Evolutionary conservation across 2,329 filamentous ascomycete species (phyloP).

Genomic region (Fusarium metavorans): DNA sequence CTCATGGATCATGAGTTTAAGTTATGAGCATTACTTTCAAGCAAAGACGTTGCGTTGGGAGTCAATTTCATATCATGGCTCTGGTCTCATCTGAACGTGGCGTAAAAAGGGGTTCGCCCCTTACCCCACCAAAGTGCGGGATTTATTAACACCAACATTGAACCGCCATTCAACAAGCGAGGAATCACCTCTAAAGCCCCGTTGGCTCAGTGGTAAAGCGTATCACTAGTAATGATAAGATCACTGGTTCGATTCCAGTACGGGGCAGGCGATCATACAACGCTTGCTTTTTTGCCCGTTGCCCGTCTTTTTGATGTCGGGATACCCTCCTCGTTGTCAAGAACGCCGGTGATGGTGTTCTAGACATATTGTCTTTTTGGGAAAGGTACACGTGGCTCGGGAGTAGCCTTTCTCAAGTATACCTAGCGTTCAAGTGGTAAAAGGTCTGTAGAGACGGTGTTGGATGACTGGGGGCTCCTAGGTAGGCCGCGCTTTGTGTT

Average conservation of each 20-base stretch:
- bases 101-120: background rate
- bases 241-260: constrained; percentile 3
- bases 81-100: background rate
- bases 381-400: background rate
- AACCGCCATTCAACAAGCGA: rapidly evolving
- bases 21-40: background rate
- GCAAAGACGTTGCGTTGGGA: no score
- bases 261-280: background rate
- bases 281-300: background rate
- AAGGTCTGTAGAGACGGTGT: background rate
- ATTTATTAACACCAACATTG: background rate
- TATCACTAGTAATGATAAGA: constrained; percentile 35
- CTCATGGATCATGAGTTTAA: background rate
- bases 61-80: background rate
- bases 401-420: background rate
- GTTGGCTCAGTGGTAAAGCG: constrained; percentile 44
- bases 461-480: background rate
- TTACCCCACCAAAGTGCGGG: rapidly evolving
- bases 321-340: background rate
- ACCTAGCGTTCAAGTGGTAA: background rate
- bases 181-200: constrained; percentile 34
- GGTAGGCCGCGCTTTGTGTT: background rate
- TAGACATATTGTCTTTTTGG: background rate
- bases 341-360: background rate
- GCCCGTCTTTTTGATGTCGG: background rate